These are phyloP conservation scores for Leucocoprinus leucothites DNA, from an alignment of 768 basidiomycete genomes.

Conservation along the genomic window DNA sequence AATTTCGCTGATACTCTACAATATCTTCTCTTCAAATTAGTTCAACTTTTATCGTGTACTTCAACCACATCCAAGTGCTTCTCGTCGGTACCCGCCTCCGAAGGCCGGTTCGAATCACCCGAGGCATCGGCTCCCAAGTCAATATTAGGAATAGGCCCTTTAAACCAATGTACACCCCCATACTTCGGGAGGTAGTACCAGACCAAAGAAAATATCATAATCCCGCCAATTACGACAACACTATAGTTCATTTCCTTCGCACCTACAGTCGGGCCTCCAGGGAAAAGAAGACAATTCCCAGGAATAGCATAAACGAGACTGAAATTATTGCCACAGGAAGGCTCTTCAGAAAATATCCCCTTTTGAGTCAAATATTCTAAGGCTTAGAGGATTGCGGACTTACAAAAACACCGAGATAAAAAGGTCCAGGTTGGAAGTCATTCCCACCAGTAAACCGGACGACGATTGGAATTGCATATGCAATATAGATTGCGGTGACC, in stretches of 20 bases:
- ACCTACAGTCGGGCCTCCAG: constrained; percentile 44
- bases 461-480: constrained; percentile 53
- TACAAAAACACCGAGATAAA: constrained; percentile 40
- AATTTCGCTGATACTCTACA: no score
- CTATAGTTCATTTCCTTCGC: constrained; percentile 68
- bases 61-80: neutral
- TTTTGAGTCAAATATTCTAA: neutral
- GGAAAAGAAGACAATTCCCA: constrained; percentile 68
- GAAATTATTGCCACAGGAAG: constrained; percentile 52
- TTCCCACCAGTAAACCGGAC: constrained; percentile 47
- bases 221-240: constrained; percentile 63
- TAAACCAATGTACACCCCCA: constrained; percentile 74
- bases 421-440: constrained; percentile 55
- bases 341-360: constrained; percentile 37
- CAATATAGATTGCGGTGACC: constrained; percentile 42
- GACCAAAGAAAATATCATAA: constrained; percentile 51
- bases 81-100: neutral
- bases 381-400: constrained; percentile 7
- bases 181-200: constrained; percentile 76
- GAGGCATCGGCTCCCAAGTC: constrained; percentile 7
- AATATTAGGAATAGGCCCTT: constrained; percentile 54
- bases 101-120: neutral
- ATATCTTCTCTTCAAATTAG: no score
- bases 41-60: no score
- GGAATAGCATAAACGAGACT: constrained; percentile 66